Percentiles rank a stretch among this genome's conserved stretches.
Evolutionary conservation across 2,329 filamentous ascomycete genomes (phyloP).

Genomic region (Alternaria triticina): DNA sequence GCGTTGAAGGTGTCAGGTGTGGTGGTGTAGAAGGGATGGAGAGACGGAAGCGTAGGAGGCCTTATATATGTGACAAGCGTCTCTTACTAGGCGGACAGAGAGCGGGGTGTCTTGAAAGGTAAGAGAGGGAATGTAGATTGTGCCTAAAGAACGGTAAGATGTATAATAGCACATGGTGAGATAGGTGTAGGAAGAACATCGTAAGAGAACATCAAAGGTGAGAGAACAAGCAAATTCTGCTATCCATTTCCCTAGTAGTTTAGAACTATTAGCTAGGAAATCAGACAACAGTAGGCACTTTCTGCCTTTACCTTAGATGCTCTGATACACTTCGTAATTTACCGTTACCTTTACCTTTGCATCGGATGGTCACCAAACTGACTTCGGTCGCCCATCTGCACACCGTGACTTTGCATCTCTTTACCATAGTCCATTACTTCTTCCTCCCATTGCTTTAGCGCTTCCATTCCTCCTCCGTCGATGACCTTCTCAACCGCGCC

Average conservation of each 20-base stretch:
- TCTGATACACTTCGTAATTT: not conserved
- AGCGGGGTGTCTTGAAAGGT: not conserved
- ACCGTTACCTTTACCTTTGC: not conserved
- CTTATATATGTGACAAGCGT: not conserved
- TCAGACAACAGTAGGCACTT: not conserved
- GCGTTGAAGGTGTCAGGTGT: not conserved
- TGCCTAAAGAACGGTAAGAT: not conserved
- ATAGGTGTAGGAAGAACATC: too few relatives aligned
- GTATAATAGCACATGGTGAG: not conserved
- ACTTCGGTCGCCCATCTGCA: conserved; percentile 20
- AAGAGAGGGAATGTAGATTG: not conserved
- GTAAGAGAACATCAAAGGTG: not conserved
- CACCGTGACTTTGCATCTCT: conserved; percentile 17
- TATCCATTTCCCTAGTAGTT: too few relatives aligned
- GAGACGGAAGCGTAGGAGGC: too few relatives aligned
- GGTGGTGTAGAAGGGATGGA: too few relatives aligned
- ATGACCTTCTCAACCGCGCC: conserved; percentile 39
- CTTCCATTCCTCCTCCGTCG: conserved; percentile 35
- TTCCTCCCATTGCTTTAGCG: conserved; percentile 42
- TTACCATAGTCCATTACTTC: conserved; percentile 20
- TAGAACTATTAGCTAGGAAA: not conserved
- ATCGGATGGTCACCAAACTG: conserved; percentile 21
- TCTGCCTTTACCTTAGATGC: not conserved
- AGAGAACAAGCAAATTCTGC: not conserved
- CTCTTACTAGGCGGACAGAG: not conserved